Conservation (phyloP, 306 rosid genomes). For the Gillenia trifoliata region DNA sequence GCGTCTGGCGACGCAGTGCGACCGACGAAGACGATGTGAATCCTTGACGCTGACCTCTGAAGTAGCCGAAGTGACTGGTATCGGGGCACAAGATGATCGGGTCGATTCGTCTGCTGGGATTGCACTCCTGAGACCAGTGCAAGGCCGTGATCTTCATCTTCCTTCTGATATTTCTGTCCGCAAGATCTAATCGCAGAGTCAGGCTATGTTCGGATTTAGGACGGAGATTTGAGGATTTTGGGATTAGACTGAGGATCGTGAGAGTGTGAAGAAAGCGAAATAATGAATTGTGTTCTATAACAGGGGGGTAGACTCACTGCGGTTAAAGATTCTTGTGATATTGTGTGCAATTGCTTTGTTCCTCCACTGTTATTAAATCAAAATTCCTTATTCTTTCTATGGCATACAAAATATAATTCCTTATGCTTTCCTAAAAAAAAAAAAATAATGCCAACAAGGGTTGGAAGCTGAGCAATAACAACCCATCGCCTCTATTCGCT, state of each 20-base stretch:
- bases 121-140: slow-evolving; percentile 82
- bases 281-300: neutral
- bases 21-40: slow-evolving; percentile 78
- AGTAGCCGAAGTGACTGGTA: slow-evolving; percentile 78
- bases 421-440: no score
- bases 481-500: no score
- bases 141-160: slow-evolving; percentile 90
- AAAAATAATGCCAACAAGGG: no score
- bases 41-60: slow-evolving; percentile 91
- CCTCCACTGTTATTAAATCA: neutral
- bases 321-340: no score
- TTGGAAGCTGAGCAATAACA: no score
- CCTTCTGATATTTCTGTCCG: neutral
- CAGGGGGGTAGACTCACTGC: no score
- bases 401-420: no score
- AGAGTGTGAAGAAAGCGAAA: neutral
- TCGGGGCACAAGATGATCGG: slow-evolving; percentile 66
- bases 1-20: slow-evolving; percentile 96
- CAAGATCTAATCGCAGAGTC: neutral
- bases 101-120: slow-evolving; percentile 79
- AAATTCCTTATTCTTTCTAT: no score
- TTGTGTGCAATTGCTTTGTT: neutral
- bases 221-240: neutral
- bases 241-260: neutral
- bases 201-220: neutral